Base-by-base conservation (phyloP, 192 early-diverging fungal species). In the Coemansia sp. region DNA sequence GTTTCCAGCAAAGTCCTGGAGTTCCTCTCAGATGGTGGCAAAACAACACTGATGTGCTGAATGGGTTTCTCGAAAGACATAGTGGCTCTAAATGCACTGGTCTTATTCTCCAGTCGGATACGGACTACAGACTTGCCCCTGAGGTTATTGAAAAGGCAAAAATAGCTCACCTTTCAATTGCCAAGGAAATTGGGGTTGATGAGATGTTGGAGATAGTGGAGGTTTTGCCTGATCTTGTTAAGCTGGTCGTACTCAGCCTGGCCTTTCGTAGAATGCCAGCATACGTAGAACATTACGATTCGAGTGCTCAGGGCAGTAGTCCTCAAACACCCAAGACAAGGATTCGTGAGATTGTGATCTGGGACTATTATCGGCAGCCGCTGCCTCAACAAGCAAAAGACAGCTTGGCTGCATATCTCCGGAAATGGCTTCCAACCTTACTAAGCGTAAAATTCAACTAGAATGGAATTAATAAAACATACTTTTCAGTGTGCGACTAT, bases 341-440 rank as follows among this genome's bases (percentile, higher is more conserved):
- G 5, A 54, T 54, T 54, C 52, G 52, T 26, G 52, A 54, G 52
- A 54, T 54, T 54, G 52, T 54, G 52, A 4, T 54, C 13, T 54
- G 52, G 52, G 52, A 54, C 10, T 26, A 54, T 54, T 26, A 26
- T 12, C 52, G 26, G 6, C 19, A 54, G 26, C 52, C 52, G 12
- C 52, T 54, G 18, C 21, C 52, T 4, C 52, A 21, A 26, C 21
- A 54, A 54, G 21, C 52, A 54, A 54, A 54, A 19, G 21, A 26
- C 3, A 26, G 11, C 7, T 54, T 54, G 19, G 26, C 52, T 4
- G 26, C 6, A 10, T 54, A 54, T 26, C 52, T 54, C 9, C 52
- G 21, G 12, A 54, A 54, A 21, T 54, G 52, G 52, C 11, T 26
- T 54, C 52, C 52, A 54, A 54, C 52, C 21, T 23, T 54, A 19